phyloP scores from a whole-genome alignment of 768 basidiomycete species.

The Phylloporus sp. region DNA sequence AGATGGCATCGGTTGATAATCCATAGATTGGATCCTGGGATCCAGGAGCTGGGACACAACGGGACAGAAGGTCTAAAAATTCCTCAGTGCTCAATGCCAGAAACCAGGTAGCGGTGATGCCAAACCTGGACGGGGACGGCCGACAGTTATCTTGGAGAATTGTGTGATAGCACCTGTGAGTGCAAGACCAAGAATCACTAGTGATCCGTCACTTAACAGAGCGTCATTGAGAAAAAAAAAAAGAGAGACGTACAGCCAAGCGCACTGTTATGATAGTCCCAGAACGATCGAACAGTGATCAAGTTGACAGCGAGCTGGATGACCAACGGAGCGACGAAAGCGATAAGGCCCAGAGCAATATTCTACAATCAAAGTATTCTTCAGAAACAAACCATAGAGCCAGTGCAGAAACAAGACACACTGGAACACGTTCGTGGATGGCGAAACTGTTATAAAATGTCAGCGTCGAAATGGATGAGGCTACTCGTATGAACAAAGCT shows the following conservation, averaged over 20 bases:
- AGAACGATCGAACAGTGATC: slow-evolving; percentile 72
- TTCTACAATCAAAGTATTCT: slow-evolving; percentile 30
- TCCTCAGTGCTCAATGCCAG: neutral
- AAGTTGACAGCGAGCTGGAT: slow-evolving; percentile 67
- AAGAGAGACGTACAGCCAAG: slow-evolving; percentile 38
- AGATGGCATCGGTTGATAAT: slow-evolving; percentile 69
- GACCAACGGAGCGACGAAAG: slow-evolving; percentile 59
- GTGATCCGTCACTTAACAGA: neutral
- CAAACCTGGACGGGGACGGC: slow-evolving; percentile 81
- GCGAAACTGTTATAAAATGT: slow-evolving; percentile 46
- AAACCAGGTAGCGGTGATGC: neutral
- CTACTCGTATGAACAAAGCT: slow-evolving; percentile 5
- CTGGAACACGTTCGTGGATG: slow-evolving; percentile 73
- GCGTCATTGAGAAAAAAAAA: slow-evolving; percentile 27
- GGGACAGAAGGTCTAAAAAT: slow-evolving; percentile 27
- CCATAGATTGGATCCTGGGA: slow-evolving; percentile 67
- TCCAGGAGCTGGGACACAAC: slow-evolving; percentile 63
- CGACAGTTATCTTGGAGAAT: slow-evolving; percentile 80
- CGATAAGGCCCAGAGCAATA: slow-evolving; percentile 48
- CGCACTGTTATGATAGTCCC: slow-evolving; percentile 77
- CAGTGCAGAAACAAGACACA: slow-evolving; percentile 30
- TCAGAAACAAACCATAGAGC: neutral
- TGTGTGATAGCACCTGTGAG: slow-evolving; percentile 82
- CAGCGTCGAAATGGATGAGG: neutral
- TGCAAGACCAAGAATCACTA: slow-evolving; percentile 68